A percentile compares a stretch with the other conserved stretches of the same genome.
Evolutionary conservation across 257 asterid genomes (phyloP).

Genomic region (Lycium barbarum): DNA sequence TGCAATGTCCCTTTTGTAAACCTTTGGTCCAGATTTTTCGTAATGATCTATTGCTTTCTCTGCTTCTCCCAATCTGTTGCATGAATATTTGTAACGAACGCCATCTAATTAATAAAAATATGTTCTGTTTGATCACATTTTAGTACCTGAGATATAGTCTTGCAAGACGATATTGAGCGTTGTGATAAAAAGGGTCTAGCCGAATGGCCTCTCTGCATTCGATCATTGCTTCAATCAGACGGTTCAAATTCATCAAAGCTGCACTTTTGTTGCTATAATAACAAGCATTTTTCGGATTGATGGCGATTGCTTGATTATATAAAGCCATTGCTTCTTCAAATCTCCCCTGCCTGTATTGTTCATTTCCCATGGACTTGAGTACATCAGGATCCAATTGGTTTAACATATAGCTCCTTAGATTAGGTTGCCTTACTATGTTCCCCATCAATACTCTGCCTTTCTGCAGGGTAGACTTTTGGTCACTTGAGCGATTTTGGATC

Average conservation of each 20-base stretch:
- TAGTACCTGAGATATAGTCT: slow-evolving; percentile 59
- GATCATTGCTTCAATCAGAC: slow-evolving; percentile 57
- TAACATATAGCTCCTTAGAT: slow-evolving; percentile 18
- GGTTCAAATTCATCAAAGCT: slow-evolving; percentile 62
- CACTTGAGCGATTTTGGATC: slow-evolving; percentile 22
- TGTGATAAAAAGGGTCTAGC: slow-evolving; percentile 54
- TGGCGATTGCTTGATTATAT: slow-evolving; percentile 60
- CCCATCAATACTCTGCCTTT: slow-evolving; percentile 27
- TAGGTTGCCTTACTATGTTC: slow-evolving; percentile 29
- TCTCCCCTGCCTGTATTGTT: slow-evolving; percentile 51
- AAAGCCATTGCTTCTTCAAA: slow-evolving; percentile 57
- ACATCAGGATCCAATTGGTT: slow-evolving; percentile 49
- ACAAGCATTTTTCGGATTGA: slow-evolving; percentile 58
- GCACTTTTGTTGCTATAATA: slow-evolving; percentile 69
- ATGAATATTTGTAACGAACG: not conserved
- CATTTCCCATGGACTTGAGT: slow-evolving; percentile 62
- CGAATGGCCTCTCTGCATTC: slow-evolving; percentile 60
- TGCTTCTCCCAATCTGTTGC: slow-evolving; percentile 63
- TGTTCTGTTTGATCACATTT: not conserved
- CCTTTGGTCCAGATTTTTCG: slow-evolving; percentile 55
- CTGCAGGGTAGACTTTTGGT: not conserved
- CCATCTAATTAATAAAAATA: no score
- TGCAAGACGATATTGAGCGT: slow-evolving; percentile 66
- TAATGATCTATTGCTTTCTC: slow-evolving; percentile 58
- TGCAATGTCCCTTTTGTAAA: slow-evolving; percentile 43